Evolutionary conservation across 371 early-diverging fungal genomes (phyloP).

Genomic region (Mortierella sp.): DNA sequence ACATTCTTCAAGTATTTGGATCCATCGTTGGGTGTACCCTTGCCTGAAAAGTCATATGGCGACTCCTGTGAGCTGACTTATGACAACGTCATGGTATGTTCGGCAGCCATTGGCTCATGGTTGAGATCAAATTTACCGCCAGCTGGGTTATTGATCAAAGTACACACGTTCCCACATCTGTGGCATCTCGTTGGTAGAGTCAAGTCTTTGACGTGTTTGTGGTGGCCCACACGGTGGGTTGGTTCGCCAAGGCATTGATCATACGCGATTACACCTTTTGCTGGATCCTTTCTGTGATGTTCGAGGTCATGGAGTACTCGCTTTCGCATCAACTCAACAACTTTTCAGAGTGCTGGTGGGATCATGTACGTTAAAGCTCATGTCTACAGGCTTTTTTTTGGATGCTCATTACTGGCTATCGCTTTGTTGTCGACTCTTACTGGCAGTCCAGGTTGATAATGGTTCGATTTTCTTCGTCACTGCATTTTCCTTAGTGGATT

Average conservation of each 20-base stretch:
- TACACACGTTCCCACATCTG: background rate
- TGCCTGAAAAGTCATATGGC: conserved; percentile 94
- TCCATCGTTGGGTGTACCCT: conserved; percentile 77
- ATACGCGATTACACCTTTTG: conserved; percentile 94
- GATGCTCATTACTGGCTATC: no score
- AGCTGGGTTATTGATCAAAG: background rate
- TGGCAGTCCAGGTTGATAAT: no score
- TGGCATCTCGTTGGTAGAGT: conserved; percentile 55
- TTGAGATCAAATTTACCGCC: conserved; percentile 2
- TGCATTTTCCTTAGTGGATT: conserved; percentile 93
- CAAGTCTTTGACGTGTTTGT: conserved; percentile 95
- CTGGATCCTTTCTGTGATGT: conserved; percentile 94
- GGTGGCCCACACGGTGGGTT: conserved; percentile 93
- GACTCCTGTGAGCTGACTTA: conserved; percentile 84
- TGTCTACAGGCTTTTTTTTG: no score
- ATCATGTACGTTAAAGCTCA: conserved; percentile 77
- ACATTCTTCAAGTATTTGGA: conserved; percentile 83
- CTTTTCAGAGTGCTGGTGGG: conserved; percentile 99
- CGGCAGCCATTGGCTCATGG: background rate
- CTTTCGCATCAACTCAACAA: conserved; percentile 95
- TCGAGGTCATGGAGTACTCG: conserved; percentile 96
- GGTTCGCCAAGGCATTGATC: conserved; percentile 94
- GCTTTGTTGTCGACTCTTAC: no score
- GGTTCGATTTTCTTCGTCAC: no score
- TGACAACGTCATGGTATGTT: conserved; percentile 75